These are phyloP conservation scores for Penicillium malachiteum DNA, from an alignment of 495 filamentous ascomycete genomes.

Conservation along the genomic window DNA sequence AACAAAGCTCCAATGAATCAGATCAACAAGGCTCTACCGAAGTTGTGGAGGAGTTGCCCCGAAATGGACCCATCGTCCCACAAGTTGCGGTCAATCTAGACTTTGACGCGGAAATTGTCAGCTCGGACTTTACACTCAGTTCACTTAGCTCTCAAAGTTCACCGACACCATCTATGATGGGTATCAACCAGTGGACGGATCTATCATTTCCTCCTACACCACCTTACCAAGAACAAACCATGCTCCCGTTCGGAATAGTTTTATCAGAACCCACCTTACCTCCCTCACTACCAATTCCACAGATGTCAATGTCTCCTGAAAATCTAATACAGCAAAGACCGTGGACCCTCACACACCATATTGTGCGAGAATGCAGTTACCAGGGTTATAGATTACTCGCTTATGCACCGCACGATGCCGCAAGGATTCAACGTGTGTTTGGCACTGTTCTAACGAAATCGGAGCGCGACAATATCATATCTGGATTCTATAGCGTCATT, in stretches of 20 bases:
- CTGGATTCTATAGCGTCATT: constrained; percentile 19
- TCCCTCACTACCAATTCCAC: constrained; percentile 12
- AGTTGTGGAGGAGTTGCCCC: neutral
- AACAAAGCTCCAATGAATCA: constrained; percentile 15
- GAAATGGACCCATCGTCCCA: neutral
- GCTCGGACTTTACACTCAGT: neutral
- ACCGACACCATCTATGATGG: no score
- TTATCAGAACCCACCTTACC: constrained; percentile 16
- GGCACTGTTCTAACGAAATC: constrained; percentile 14
- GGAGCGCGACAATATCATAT: constrained; percentile 25
- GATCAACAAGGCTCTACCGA: constrained; percentile 1
- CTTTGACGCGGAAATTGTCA: constrained; percentile 10
- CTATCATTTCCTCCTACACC: constrained; percentile 14
- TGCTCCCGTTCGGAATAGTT: constrained; percentile 23
- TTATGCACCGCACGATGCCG: constrained; percentile 11
- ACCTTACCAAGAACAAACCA: constrained; percentile 22
- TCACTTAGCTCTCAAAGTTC: neutral
- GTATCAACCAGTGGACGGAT: neutral
- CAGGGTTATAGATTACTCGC: constrained; percentile 27
- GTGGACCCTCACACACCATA: constrained; percentile 28
- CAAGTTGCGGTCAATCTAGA: constrained; percentile 4
- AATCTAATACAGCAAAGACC: constrained; percentile 13
- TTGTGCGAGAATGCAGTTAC: constrained; percentile 30
- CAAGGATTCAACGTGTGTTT: constrained; percentile 23
- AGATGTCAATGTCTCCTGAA: constrained; percentile 7